phyloP scores from a whole-genome alignment of 2,329 filamentous ascomycete genomes.

The Fusarium sp. region DNA sequence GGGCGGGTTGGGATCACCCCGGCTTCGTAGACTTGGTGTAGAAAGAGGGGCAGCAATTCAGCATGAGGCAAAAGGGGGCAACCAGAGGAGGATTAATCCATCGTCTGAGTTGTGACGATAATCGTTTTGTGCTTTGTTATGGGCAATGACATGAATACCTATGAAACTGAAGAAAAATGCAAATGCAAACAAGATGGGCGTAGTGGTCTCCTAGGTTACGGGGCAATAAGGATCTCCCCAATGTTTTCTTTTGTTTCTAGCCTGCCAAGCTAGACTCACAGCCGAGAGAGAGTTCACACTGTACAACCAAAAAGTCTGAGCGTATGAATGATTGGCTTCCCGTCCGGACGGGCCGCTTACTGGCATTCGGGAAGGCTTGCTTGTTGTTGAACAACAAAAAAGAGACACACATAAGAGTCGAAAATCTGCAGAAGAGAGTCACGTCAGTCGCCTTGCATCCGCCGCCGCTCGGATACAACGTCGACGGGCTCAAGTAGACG shows the following conservation, averaged over 20 bases:
- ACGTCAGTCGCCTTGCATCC: slow-evolving; percentile 20
- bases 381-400: slow-evolving; percentile 4
- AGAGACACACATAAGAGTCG: not conserved
- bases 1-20: slow-evolving; percentile 41
- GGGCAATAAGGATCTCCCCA: not conserved
- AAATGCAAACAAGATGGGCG: not conserved
- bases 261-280: not conserved
- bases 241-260: slow-evolving; percentile 17
- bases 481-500: slow-evolving; percentile 16
- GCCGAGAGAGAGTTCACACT: slow-evolving; percentile 8
- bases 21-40: slow-evolving; percentile 22
- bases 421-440: slow-evolving; percentile 1
- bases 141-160: slow-evolving; percentile 18
- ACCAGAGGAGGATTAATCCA: not conserved
- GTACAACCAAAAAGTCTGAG: slow-evolving; percentile 16
- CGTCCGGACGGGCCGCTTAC: slow-evolving; percentile 32
- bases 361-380: slow-evolving; percentile 30
- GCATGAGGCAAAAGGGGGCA: slow-evolving; percentile 37
- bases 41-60: slow-evolving; percentile 36
- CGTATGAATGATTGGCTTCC: slow-evolving; percentile 36
- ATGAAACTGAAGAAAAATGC: not conserved
- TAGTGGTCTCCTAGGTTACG: not conserved
- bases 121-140: slow-evolving; percentile 6
- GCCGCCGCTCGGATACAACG: slow-evolving; percentile 20
- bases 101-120: not conserved